Base-by-base conservation (phyloP, 2,329 filamentous ascomycete genomes). In the Aspergillus floridensis region DNA sequence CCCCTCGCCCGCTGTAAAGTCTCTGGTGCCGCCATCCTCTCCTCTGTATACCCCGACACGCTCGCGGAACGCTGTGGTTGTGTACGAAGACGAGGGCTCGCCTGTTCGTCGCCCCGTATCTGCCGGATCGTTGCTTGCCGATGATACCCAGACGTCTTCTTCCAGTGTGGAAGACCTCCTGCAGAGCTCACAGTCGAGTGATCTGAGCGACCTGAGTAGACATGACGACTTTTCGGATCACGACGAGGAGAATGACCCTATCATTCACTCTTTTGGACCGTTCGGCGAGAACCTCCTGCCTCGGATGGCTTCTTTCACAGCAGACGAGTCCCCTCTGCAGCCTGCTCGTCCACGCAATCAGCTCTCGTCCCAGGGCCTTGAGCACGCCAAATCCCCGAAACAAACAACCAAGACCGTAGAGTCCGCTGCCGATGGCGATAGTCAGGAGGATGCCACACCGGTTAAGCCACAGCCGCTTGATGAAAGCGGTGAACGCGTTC, bases 171-270 rank as follows among this genome's bases (percentile, higher is more conserved):
- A 62, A 38, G 66, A 65, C 21, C 64, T 70, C 51, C 63, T 74
- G 29, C 67, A 69, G 56, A 75, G 68, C 56, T 76, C 74, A 10
- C 69, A 70, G 44, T 68, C 66, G 1, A 74, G 69, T 53, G 68
- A 72, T n/a, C 61, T 71, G 19, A 73, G 72, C 58, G 73, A 75
- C 21, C 57, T 72, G 41, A 71, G 70, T 59, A 75, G 76, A 56
- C 73, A 78, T 5, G 87, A 89, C 19, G 87, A 92, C 19, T 85
- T 89, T 56, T 88, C 91, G 53, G 87, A 96, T 63, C 88, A 90
- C 0, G 89, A 93, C 67, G 93, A 97, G 79, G 93, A 98, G 76
- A 97, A 97, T 64, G 95, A 98, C 67, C 93, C 93, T 2, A 87
- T 96, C 57, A 82, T 97, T 19, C 91, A 95, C 75, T 96, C 93